phyloP scores from a whole-genome alignment of 495 filamentous ascomycete genomes.

The Lindgomyces ingoldianus region DNA sequence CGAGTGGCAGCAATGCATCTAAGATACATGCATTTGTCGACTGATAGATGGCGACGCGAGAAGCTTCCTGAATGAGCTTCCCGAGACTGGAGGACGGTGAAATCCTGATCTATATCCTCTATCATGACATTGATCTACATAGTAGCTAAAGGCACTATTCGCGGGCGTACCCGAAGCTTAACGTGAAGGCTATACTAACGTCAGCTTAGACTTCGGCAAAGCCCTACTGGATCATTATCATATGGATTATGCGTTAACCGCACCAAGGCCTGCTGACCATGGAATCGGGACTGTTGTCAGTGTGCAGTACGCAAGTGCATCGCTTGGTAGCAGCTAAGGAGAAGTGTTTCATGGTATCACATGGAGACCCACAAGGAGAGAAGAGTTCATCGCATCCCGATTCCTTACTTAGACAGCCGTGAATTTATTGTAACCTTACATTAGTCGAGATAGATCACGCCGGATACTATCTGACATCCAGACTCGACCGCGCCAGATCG shows the following conservation, averaged over 20 bases:
- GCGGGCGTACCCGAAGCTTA: neutral
- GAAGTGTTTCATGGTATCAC: neutral
- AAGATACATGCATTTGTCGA: neutral
- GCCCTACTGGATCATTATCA: too few relatives aligned
- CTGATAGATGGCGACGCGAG: neutral
- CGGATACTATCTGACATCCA: slow-evolving; percentile 2
- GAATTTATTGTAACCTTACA: slow-evolving; percentile 27
- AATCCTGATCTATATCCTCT: neutral
- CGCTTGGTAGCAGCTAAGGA: neutral
- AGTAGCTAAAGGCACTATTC: neutral
- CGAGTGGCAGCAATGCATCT: neutral
- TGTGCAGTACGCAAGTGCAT: neutral
- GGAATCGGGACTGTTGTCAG: neutral
- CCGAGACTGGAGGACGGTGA: too few relatives aligned
- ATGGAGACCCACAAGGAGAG: neutral
- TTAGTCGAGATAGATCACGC: slow-evolving; percentile 9
- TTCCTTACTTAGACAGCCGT: slow-evolving; percentile 1
- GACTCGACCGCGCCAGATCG: neutral
- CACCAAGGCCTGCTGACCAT: neutral
- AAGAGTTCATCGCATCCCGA: neutral
- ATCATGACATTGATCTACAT: neutral
- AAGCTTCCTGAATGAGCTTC: too few relatives aligned
- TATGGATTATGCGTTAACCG: too few relatives aligned
- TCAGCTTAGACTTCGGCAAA: neutral
- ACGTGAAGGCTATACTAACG: neutral